Conservation (phyloP, 805 yeast species). For the Cyberlindnera subsufficiens region DNA sequence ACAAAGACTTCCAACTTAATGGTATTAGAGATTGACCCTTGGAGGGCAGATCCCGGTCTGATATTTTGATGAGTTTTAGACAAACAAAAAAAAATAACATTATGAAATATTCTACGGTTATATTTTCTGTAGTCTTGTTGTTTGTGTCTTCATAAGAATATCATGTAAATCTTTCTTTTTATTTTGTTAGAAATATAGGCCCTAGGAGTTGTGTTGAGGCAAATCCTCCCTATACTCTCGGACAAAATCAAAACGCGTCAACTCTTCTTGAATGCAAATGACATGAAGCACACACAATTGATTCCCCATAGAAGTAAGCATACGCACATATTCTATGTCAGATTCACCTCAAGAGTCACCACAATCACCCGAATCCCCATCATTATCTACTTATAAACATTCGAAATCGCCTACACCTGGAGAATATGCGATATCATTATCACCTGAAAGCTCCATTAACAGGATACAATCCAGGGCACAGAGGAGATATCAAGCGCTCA, state of each 20-base stretch:
- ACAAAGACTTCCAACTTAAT: no score
- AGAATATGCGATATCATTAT: background rate
- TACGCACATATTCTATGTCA: background rate
- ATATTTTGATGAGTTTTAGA: background rate
- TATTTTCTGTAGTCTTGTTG: no score
- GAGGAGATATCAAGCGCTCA: conserved; percentile 1
- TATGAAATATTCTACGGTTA: conserved; percentile 1
- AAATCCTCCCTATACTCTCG: no score
- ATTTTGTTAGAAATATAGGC: no score
- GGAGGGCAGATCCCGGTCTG: background rate
- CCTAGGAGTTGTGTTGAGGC: no score
- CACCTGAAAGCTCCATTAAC: conserved; percentile 1
- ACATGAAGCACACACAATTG: background rate
- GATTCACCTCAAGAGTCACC: background rate
- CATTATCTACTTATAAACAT: background rate
- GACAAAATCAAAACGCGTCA: no score
- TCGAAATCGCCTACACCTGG: background rate
- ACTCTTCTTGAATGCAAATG: no score
- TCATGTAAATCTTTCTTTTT: no score
- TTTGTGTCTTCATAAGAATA: no score
- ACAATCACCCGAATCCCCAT: background rate
- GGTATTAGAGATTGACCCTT: no score
- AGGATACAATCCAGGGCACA: conserved; percentile 5
- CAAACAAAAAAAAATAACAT: background rate
- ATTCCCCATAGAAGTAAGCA: background rate